Percentiles rank a stretch among this genome's conserved stretches.
phyloP scores from a whole-genome alignment of 2,329 filamentous ascomycete genomes.

The Fusarium citri region DNA sequence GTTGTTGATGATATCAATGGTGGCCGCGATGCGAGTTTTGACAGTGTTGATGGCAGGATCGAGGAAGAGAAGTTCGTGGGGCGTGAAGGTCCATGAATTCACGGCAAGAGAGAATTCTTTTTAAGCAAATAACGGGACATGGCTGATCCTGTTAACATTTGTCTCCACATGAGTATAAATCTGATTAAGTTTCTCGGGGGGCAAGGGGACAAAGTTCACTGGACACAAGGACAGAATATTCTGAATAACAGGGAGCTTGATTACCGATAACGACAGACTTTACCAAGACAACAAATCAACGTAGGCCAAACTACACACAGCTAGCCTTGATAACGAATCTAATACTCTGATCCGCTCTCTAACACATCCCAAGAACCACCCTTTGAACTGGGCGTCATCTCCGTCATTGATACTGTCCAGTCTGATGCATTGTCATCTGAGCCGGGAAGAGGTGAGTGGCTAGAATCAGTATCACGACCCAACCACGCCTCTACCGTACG shows the following conservation, averaged over 20 bases:
- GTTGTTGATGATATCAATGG: background rate
- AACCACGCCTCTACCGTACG: background rate
- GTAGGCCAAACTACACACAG: background rate
- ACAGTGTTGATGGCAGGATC: background rate
- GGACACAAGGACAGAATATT: background rate
- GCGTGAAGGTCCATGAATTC: background rate
- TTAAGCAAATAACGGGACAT: background rate
- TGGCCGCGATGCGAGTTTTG: accelerated
- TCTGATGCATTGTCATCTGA: accelerated
- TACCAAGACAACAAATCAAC: accelerated
- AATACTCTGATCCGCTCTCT: background rate
- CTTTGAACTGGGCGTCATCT: background rate
- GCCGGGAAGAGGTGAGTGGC: no score
- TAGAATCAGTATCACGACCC: accelerated
- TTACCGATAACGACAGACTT: background rate
- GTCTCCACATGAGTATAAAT: background rate
- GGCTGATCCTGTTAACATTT: accelerated
- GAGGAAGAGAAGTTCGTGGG: background rate
- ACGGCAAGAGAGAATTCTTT: background rate
- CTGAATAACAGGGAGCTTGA: no score
- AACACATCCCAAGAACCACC: background rate
- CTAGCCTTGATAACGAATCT: no score
- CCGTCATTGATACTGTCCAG: background rate
- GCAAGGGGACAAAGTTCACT: accelerated
- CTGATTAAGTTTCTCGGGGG: background rate